These are phyloP conservation scores for Pichia sp. DNA, from an alignment of 1,139 yeast species.

Conservation along the genomic window DNA sequence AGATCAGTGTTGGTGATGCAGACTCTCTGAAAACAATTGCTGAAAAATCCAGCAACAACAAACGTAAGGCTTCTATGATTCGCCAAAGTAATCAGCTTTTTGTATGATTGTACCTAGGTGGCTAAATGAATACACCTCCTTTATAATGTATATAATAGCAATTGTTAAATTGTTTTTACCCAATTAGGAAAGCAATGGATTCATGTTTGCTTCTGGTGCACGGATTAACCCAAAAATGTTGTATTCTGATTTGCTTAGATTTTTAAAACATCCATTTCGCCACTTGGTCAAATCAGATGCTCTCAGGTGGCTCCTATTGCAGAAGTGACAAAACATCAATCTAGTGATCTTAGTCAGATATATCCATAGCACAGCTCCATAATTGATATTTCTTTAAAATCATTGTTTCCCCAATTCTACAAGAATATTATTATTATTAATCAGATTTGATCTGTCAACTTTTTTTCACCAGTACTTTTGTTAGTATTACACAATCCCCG, in stretches of 20 bases:
- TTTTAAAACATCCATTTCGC: neutral
- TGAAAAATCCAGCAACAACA: neutral
- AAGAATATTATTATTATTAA: neutral
- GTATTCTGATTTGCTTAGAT: neutral
- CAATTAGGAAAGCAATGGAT: neutral
- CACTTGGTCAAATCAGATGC: neutral
- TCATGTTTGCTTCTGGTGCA: neutral
- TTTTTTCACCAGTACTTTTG: too few species aligned
- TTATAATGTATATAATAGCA: too few species aligned
- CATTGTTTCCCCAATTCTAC: neutral
- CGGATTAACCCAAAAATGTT: neutral
- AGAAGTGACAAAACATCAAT: neutral
- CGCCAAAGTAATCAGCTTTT: constrained; percentile 9
- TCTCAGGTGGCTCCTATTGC: neutral
- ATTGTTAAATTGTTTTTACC: neutral
- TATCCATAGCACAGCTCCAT: neutral
- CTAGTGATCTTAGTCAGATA: neutral
- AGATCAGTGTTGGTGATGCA: constrained; percentile 3
- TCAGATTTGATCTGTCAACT: neutral
- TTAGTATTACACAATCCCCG: too few species aligned
- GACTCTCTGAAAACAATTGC: neutral
- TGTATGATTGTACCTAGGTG: neutral
- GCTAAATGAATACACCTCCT: neutral
- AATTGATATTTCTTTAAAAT: neutral
- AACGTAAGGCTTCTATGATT: neutral